Conservation (phyloP, 2,329 filamentous ascomycete genomes). For the Lecanoromycetidae sp. region DNA sequence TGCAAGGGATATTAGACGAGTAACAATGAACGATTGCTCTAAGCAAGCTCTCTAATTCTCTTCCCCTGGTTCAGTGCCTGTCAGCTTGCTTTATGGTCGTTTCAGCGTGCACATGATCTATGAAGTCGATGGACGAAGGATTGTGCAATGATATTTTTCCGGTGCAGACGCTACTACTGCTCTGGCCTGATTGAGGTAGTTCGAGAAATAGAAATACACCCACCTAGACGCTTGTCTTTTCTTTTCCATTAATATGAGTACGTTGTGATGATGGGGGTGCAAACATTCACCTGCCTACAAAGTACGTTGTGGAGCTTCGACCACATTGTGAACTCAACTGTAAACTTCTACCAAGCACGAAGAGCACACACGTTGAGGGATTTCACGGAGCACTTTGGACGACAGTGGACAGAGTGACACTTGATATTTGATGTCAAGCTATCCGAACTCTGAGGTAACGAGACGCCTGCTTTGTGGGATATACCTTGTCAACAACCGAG, state of each 20-base stretch:
- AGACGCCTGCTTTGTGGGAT: not conserved
- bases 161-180: not conserved
- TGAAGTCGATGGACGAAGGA: not conserved
- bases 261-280: no score
- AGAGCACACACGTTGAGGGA: no score
- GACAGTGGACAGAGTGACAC: no score
- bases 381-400: no score
- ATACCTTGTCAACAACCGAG: not conserved
- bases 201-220: slow-evolving; percentile 11
- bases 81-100: not conserved
- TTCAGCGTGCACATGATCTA: slow-evolving; percentile 11
- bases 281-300: no score
- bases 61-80: not conserved
- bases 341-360: no score
- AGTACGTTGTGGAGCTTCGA: no score
- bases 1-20: slow-evolving; percentile 15
- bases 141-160: slow-evolving; percentile 1
- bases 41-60: not conserved
- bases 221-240: not conserved
- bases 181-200: slow-evolving; percentile 2
- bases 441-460: not conserved
- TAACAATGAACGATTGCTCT: not conserved
- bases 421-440: not conserved
- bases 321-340: no score
- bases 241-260: no score